Conservation (phyloP, 2,329 filamentous ascomycete genomes). For the Verticillium zaregamsianum region DNA sequence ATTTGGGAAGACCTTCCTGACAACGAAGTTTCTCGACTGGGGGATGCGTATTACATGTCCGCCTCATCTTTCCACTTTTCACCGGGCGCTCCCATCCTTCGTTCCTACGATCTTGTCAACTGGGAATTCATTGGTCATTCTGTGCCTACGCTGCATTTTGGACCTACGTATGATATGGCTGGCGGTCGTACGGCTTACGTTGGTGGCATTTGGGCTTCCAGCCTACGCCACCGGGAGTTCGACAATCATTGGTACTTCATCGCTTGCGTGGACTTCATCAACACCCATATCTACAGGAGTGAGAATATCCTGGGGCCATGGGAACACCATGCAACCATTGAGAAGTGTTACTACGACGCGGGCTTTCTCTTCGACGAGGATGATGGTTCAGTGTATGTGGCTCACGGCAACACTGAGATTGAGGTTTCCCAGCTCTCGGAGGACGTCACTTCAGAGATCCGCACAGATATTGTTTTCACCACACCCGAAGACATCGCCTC, state of each 20-base stretch:
- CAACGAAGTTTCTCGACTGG: slow-evolving; percentile 43
- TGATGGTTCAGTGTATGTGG: slow-evolving; percentile 40
- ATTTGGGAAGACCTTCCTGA: slow-evolving; percentile 48
- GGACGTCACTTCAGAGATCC: slow-evolving; percentile 22
- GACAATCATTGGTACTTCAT: slow-evolving; percentile 11
- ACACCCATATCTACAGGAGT: slow-evolving; percentile 11
- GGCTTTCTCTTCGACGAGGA: slow-evolving; percentile 43
- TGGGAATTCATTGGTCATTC: slow-evolving; percentile 37
- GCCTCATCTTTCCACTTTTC: slow-evolving; percentile 49
- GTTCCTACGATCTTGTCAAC: slow-evolving; percentile 47
- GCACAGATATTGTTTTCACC: not conserved
- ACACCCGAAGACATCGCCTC: not conserved
- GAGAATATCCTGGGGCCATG: slow-evolving; percentile 15
- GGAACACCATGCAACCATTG: not conserved
- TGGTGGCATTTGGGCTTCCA: slow-evolving; percentile 52
- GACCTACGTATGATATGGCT: slow-evolving; percentile 36
- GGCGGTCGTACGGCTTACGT: slow-evolving; percentile 39
- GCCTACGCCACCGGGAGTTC: slow-evolving; percentile 33
- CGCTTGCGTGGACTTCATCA: slow-evolving; percentile 5
- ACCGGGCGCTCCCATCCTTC: slow-evolving; percentile 46
- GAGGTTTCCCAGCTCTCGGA: slow-evolving; percentile 36
- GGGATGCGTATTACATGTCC: slow-evolving; percentile 44
- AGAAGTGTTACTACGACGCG: slow-evolving; percentile 40
- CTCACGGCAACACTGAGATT: slow-evolving; percentile 36
- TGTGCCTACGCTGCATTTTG: slow-evolving; percentile 35